Evolutionary conservation across 805 yeast species (phyloP).

Genomic region (Saccharomycopsis malanga): DNA sequence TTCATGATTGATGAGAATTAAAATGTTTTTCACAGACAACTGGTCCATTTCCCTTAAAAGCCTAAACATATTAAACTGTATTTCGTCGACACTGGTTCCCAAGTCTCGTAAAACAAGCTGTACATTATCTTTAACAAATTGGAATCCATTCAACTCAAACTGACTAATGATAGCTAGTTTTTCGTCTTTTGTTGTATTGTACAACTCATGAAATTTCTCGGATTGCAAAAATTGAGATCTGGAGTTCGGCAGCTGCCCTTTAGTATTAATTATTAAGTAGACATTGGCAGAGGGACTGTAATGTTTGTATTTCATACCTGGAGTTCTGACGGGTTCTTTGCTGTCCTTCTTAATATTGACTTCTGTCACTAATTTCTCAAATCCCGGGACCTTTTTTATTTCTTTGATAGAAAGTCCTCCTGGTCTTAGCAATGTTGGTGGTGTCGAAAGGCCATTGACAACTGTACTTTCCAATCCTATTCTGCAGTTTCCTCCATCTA

Average conservation of each 20-base stretch:
- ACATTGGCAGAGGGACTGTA: conserved; percentile 90
- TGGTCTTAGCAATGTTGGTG: conserved; percentile 87
- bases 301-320: conserved; percentile 97
- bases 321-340: conserved; percentile 75
- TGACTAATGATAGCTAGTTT: conserved; percentile 16
- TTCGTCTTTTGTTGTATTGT: background rate
- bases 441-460: conserved; percentile 76
- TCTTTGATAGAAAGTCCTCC: conserved; percentile 88
- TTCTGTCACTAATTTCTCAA: conserved; percentile 19
- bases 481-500: conserved; percentile 84
- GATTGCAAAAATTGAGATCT: background rate
- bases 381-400: conserved; percentile 58
- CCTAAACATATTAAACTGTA: conserved; percentile 71
- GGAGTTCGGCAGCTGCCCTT: background rate
- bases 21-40: conserved; percentile 55
- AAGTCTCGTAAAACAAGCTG: conserved; percentile 30
- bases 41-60: conserved; percentile 72
- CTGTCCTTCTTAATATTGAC: conserved; percentile 45
- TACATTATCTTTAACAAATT: conserved; percentile 22
- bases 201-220: conserved; percentile 1
- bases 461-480: conserved; percentile 96
- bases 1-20: conserved; percentile 47
- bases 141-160: background rate
- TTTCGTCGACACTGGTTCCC: conserved; percentile 46
- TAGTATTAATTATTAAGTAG: conserved; percentile 40